Percentiles rank a stretch among this genome's conserved stretches.
phyloP scores from a whole-genome alignment of 1,284 basidiomycete species.

The Puccinia polysora region DNA sequence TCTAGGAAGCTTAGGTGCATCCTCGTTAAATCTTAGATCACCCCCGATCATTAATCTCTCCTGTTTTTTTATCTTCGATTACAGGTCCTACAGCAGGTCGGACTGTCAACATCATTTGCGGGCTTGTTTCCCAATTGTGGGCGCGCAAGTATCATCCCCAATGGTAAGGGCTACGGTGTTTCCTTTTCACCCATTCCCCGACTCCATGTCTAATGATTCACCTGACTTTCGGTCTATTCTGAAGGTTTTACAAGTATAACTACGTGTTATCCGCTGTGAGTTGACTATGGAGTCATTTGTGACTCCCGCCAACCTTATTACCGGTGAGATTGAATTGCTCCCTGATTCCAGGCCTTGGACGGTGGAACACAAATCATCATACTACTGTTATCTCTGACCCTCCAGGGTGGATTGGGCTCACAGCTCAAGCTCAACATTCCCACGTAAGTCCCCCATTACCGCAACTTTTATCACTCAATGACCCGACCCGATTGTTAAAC shows the following conservation, averaged over 20 bases:
- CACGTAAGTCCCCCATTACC: not conserved
- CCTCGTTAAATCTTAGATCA: not conserved
- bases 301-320: not conserved
- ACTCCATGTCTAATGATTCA: not conserved
- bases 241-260: conserved; percentile 34
- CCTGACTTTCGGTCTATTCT: not conserved
- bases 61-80: not conserved
- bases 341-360: conserved; percentile 20
- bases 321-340: not conserved
- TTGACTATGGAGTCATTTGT: not conserved
- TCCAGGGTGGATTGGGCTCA: conserved; percentile 26
- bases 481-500: not conserved
- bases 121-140: conserved; percentile 20
- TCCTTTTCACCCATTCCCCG: not conserved
- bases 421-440: conserved; percentile 16
- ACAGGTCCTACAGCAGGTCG: conserved; percentile 15
- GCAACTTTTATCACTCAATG: not conserved
- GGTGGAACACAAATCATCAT: conserved; percentile 35
- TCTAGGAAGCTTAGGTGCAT: not conserved
- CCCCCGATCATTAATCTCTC: not conserved
- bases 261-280: conserved; percentile 32
- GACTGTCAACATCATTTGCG: conserved; percentile 1
- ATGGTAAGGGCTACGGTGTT: not conserved
- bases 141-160: conserved; percentile 14
- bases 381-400: conserved; percentile 9